Evolutionary conservation across 1,284 basidiomycete genomes (phyloP).

Genomic region (Ceratobasidium sp.): DNA sequence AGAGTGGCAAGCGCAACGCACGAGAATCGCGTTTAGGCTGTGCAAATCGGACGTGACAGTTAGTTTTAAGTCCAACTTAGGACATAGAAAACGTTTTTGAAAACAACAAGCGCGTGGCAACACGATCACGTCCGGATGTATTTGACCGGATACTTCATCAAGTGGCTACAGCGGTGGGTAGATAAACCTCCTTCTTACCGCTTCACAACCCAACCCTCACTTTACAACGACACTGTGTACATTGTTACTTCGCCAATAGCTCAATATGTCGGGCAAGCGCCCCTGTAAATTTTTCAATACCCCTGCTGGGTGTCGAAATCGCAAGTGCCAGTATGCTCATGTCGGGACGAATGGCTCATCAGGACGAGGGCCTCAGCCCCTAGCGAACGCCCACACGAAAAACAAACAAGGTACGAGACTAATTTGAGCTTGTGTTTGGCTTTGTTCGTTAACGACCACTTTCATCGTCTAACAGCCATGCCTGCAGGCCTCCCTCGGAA

Average conservation of each 20-base stretch:
- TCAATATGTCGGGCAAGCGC: constrained; percentile 1
- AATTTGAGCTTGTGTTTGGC: neutral
- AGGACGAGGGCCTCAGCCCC: neutral
- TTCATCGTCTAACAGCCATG: neutral
- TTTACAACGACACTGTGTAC: neutral
- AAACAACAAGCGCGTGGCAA: neutral
- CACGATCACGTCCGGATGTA: neutral
- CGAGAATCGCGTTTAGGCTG: neutral
- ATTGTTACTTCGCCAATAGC: too few species aligned
- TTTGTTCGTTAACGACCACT: neutral
- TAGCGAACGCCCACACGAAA: neutral
- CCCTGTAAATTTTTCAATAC: neutral
- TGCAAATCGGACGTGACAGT: neutral
- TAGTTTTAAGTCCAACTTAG: neutral
- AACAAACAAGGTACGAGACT: neutral
- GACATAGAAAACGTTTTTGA: constrained; percentile 18
- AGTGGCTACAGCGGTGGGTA: constrained; percentile 4
- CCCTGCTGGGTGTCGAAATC: neutral
- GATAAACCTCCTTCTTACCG: neutral
- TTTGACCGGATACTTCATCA: neutral
- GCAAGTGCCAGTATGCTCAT: neutral
- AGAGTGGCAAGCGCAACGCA: neutral
- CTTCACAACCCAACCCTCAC: neutral
- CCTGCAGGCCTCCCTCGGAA: neutral
- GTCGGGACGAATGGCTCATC: neutral